Base-by-base conservation (phyloP, 352 stramenopile genomes). In the Pythium aquatile region DNA sequence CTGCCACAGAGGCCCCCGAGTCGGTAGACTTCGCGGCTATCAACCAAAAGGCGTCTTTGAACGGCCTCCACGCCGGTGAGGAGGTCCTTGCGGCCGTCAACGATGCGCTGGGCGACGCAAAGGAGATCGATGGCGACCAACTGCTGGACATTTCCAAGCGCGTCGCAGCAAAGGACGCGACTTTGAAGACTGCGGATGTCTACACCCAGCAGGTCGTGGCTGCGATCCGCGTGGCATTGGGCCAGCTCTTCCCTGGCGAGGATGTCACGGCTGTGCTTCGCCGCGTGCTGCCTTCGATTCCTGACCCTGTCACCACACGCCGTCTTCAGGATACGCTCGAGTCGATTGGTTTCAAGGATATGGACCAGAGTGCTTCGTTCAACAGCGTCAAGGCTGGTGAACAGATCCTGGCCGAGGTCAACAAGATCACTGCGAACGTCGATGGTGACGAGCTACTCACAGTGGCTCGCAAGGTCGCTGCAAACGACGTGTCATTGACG, bases 1-100 rank as follows among this genome's bases (percentile, higher is more conserved):
- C 24, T 42, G 28, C 7, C 16, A 28, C 46, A 39, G 55, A 58
- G 8, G 16, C 32, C 32, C 40, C 20, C n/a, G 30, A 48, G 8
- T 58, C 53, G 32, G 16, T 61, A 7, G 14, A 17, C 49, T 56
- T 63, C 24, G 56, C 16, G 39, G 33, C 5, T 7, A n/a, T 54
- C 26, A 24, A 37, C 32, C 39, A 26, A 53, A 17, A 29, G 24
- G 32, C 39, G 7, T 61, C 55, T 9, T 37, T 61, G 4, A 61
- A 61, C n/a, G 55, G 55, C 14, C 29, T 65, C 35, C 20, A 57
- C 8, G 33, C 58, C 28, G 58, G 47, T 13, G 58, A 65, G 29
- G 24, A 65, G 20, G 58, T 65, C 13, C 49, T 65, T 24, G 47
- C 48, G 17, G 37, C 13, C 20, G 49, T 65, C 13, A 65, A 65